Evolutionary conservation across 495 filamentous ascomycete species (phyloP), one percentile per base, ranked within the genome.

Genomic region (Aspergillus ostianus): DNA sequence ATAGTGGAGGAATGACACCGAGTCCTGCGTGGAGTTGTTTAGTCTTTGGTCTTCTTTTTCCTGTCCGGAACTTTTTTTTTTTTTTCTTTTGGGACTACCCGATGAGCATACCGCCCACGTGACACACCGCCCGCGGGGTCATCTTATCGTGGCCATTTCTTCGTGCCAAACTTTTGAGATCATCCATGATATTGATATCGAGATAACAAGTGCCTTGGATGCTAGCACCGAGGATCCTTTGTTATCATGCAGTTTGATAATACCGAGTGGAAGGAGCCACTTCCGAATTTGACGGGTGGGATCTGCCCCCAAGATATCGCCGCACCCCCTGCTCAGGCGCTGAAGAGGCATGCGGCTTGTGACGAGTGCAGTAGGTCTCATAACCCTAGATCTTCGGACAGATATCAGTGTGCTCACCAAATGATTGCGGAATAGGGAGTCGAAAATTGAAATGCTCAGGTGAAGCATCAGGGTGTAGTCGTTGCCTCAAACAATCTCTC

Each of bases 371-470:
- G 75, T 78, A 67, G 46, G 75, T 71, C 51, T 36, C 23, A 23
- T 15, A 48, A 48, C 21, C 44, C 51, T 0, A 20, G 19, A 29
- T 21, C 13, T 29, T 27, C 51, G 30, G 19, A 56, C 6, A 47
- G 26, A 32, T 2, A 19, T 32, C 20, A 17, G 26, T 45, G 12
- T 45, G 47, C 67, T 74, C 53, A 74, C 58, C 20, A 44, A 49
- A 44, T 57, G 44, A 30, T 45, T 27, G 30, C 55, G 20, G 18
- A 4, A 57, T 51, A 80, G 78, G 78, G 59, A 74, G 74, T 59
- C 71, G 78, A 50, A 80, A 80, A 58, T 63, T 80, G 53, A 80
- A 79, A 71, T 80, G 78, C 67, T 80, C 78, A 3, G 78, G 78
- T 0, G 75, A 79, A 53, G 32, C 58, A n/a, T 61, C 64, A 13